Base-by-base conservation (phyloP, 2,329 filamentous ascomycete genomes). In the Paraphoma sp. region DNA sequence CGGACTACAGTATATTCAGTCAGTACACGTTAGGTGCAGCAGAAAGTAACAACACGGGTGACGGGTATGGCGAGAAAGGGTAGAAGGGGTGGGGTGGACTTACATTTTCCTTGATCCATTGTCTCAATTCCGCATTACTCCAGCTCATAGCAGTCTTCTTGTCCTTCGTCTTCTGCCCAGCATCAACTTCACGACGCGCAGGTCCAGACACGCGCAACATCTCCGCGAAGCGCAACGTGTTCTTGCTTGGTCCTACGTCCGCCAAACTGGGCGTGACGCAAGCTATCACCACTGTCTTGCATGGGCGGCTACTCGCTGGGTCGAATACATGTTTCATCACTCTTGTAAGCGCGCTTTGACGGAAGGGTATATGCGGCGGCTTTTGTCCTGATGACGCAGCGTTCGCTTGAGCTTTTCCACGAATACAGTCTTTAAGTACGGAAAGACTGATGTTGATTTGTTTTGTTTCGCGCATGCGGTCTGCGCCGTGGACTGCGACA, bases 381-480 rank as follows among this genome's bases (percentile, higher is more conserved):
- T 76, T 78, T 57, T 46, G 31, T 40, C 47, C 17, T 18, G 43
- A 43, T 4, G 23, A 50, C 30, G 18, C 41, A 33, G 53, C 46
- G 43, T 82, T 77, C 0, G 73, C 62, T 33, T 75, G 65, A 0
- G 78, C 78, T 40, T 79, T 78, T 1, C 78, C 80, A 1, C 82
- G 78, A 48, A 85, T 84, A 54, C 82, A 84, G 60, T 84, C 82
- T 56, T 84, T 84, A 2, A 85, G 74, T 0, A 80, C 76, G 0
- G 81, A 82, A 0, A 84, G 73, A 56, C 80, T 82, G 8, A 70
- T 75, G 61, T 83, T 83, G 70, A 83, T 83, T 64, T 82, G 78
- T 11, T 75, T 72, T 4, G 80, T 75, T 62, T 83, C 81, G 40
- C 76, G 76, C 74, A 83, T 81, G 6, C 81, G 79, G 29, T 78